Base-by-base conservation (phyloP, 805 yeast species). In the Ogataea methanolica region DNA sequence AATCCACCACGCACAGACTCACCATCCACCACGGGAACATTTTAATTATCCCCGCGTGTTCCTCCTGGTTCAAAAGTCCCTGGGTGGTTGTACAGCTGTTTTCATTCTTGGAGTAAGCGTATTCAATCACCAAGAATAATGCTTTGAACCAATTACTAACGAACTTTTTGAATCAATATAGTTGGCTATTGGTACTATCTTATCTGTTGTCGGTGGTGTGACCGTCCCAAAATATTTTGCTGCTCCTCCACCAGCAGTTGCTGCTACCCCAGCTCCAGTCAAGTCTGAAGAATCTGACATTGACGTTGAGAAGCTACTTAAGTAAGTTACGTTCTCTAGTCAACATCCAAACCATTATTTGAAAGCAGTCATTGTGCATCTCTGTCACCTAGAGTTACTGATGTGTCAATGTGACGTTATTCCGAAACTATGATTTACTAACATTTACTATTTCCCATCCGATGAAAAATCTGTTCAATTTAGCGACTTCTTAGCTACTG, bases 151-250 rank as follows among this genome's bases (percentile, higher is more conserved):
- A 26, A 26, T 26, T 26, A 26, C 31, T 26, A 26, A 26, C 31
- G 7, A 17, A 8, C n/a, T 8, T 39, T 39, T 14, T 39, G 5
- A 33, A 14, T 15, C 14, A 6, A 6, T 14, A 15, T 46, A 76
- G 82, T 79, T 91, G 67, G 86, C 97, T 26, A 69, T 90, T 58
- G 92, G 85, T 56, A 89, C 96, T 41, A 73, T 91, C 60, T 79
- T 82, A 51, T 65, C 83, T 36, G 84, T 88, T 43, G 80, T 78
- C 45, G 78, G 83, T 46, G 75, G 70, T 49, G 57, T 81, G 47
- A 76, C 77, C 47, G 65, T 75, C 41, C 90, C 91, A 60, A 83
- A 85, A 40, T 48, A 44, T 39, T 22, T 58, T 43, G 42, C 59
- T 29, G 43, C 58, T 15, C 44, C 60, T n/a, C 44, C 60, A 15